phyloP scores from a whole-genome alignment of 768 basidiomycete genomes.

The Terana coerulea region DNA sequence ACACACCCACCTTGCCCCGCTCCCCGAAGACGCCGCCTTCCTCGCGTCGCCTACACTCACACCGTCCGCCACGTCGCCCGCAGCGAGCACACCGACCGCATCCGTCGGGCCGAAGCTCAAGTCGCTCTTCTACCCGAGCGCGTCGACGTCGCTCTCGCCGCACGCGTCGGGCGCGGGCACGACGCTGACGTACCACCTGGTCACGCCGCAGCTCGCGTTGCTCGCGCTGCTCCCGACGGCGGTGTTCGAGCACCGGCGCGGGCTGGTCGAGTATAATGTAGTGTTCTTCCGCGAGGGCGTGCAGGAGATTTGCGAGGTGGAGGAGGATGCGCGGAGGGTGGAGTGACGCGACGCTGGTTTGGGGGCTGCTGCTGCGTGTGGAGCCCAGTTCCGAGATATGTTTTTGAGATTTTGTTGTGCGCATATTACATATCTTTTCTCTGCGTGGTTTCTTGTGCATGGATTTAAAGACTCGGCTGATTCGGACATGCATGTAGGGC shows the following conservation, averaged over 20 bases:
- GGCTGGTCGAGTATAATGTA: slow-evolving; percentile 83
- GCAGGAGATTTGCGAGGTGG: slow-evolving; percentile 77
- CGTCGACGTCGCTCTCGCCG: slow-evolving; percentile 58
- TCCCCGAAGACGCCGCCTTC: background rate
- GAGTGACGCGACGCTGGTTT: background rate
- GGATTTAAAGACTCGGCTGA: too few relatives aligned
- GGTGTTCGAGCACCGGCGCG: slow-evolving; percentile 68
- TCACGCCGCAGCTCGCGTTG: slow-evolving; percentile 68
- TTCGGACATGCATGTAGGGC: too few relatives aligned
- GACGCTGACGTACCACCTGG: slow-evolving; percentile 81
- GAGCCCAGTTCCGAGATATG: too few relatives aligned
- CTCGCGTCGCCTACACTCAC: background rate
- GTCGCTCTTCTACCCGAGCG: slow-evolving; percentile 63
- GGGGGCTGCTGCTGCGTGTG: too few relatives aligned
- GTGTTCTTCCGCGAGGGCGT: slow-evolving; percentile 82
- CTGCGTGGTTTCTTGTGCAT: too few relatives aligned
- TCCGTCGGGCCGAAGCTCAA: slow-evolving; percentile 23
- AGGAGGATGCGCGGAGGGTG: slow-evolving; percentile 43
- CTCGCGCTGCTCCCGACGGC: slow-evolving; percentile 70
- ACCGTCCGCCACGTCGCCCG: background rate
- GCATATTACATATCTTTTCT: too few relatives aligned
- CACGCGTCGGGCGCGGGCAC: slow-evolving; percentile 49
- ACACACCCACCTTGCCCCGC: slow-evolving; percentile 23
- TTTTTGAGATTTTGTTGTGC: background rate
- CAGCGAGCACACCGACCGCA: slow-evolving; percentile 6